Evolutionary conservation across 106 monocot species (phyloP).

Genomic region (Dendrobium catenatum): DNA sequence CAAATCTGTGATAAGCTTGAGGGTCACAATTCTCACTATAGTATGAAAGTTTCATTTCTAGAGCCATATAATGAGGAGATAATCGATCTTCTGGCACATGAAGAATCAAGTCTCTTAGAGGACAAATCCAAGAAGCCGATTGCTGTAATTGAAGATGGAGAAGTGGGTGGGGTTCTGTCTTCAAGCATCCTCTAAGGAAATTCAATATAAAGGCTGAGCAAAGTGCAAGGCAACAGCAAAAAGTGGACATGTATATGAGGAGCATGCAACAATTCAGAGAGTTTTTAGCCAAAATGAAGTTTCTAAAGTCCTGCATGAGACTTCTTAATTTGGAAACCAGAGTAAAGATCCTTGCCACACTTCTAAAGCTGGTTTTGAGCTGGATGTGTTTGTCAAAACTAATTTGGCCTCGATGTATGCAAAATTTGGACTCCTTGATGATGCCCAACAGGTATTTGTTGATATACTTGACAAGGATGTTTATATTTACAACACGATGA

Average conservation of each 20-base stretch:
- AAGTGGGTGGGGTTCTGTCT: slow-evolving; percentile 19
- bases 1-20: slow-evolving; percentile 58
- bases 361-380: too few relatives aligned
- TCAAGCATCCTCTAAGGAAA: slow-evolving; percentile 32
- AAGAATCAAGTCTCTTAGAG: slow-evolving; percentile 9
- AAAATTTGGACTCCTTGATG: too few relatives aligned
- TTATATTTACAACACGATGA: too few relatives aligned
- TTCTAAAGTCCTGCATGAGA: slow-evolving; percentile 15
- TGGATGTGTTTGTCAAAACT: too few relatives aligned
- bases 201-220: slow-evolving; percentile 48
- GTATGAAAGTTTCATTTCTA: slow-evolving; percentile 59
- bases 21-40: slow-evolving; percentile 46
- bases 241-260: slow-evolving; percentile 67
- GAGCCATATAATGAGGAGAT: slow-evolving; percentile 59
- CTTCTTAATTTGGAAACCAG: too few relatives aligned
- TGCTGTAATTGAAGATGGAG: slow-evolving; percentile 15
- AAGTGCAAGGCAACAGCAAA: slow-evolving; percentile 41
- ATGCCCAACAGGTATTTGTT: too few relatives aligned
- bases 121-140: slow-evolving; percentile 16
- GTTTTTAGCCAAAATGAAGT: slow-evolving; percentile 62
- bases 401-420: too few relatives aligned
- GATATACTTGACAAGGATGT: too few relatives aligned
- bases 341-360: too few relatives aligned
- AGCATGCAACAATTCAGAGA: slow-evolving; percentile 72
- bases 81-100: slow-evolving; percentile 14